Evolutionary conservation across 192 early-diverging fungal genomes (phyloP).

Genomic region (Linnemannia schmuckeri): DNA sequence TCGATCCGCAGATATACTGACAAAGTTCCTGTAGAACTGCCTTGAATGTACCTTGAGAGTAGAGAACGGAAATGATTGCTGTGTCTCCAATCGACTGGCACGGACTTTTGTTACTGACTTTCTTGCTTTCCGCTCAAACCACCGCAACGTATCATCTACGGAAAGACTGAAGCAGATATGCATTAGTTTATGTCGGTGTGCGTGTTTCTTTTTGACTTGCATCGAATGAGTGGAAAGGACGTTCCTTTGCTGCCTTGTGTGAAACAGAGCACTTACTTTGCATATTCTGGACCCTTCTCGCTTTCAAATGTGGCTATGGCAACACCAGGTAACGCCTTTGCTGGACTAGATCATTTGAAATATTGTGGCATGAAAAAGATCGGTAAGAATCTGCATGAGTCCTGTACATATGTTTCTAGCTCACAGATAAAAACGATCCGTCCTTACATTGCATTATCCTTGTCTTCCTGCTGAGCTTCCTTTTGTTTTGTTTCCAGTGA

Average conservation of each 20-base stretch:
- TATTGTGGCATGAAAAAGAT: neutral
- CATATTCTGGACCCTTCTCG: constrained; percentile 17
- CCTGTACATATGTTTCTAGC: too few relatives aligned
- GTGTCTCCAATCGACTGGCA: constrained; percentile 24
- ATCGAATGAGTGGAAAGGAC: too few relatives aligned
- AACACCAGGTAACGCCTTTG: neutral
- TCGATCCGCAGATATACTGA: neutral
- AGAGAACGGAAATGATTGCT: constrained; percentile 32
- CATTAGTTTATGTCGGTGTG: neutral
- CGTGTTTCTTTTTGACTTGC: too few relatives aligned
- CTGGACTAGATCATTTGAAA: neutral
- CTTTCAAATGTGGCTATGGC: neutral
- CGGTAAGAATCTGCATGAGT: neutral
- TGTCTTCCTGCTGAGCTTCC: constrained; percentile 30
- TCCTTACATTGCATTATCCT: neutral
- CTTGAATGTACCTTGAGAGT: constrained; percentile 25
- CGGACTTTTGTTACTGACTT: constrained; percentile 16
- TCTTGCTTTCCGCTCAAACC: constrained; percentile 28
- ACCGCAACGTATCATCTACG: constrained; percentile 44
- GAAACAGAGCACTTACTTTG: constrained; percentile 18
- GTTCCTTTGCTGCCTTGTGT: neutral
- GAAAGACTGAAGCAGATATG: constrained; percentile 22
- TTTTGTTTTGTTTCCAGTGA: constrained; percentile 40
- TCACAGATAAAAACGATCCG: too few relatives aligned
- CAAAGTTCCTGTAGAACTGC: neutral